phyloP scores from a whole-genome alignment of 2,329 filamentous ascomycete genomes.

The Exophiala oligosperma region DNA sequence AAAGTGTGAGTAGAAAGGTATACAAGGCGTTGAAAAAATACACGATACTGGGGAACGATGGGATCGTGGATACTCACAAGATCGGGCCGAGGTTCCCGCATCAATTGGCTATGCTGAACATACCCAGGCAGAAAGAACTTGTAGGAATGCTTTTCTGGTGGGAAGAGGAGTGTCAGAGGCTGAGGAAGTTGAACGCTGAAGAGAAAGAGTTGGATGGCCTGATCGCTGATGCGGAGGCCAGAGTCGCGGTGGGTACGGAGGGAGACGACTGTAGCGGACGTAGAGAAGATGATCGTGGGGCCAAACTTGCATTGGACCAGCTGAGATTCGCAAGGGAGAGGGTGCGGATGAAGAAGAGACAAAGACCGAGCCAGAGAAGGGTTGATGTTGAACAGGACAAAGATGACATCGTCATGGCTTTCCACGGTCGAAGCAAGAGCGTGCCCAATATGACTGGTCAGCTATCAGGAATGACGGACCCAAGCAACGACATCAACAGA shows the following conservation, averaged over 20 bases:
- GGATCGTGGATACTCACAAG: constrained; percentile 20
- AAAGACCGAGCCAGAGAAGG: constrained; percentile 21
- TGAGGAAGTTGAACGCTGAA: constrained; percentile 23
- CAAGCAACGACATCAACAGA: background rate
- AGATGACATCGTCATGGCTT: constrained; percentile 21
- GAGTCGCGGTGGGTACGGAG: too few relatives aligned
- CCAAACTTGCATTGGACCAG: constrained; percentile 17
- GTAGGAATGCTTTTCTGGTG: constrained; percentile 26
- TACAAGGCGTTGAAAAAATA: constrained; percentile 15
- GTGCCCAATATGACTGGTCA: constrained; percentile 6
- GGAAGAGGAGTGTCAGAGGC: constrained; percentile 26
- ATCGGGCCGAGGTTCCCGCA: constrained; percentile 22
- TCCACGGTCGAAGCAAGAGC: constrained; percentile 18
- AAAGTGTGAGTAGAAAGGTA: constrained; percentile 12
- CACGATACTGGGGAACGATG: constrained; percentile 12
- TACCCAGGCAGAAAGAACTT: constrained; percentile 18
- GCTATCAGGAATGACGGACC: background rate
- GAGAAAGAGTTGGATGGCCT: constrained; percentile 17
- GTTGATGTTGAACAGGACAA: constrained; percentile 20
- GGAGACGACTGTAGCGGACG: too few relatives aligned
- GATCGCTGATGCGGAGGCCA: constrained; percentile 6
- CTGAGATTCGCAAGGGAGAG: constrained; percentile 25
- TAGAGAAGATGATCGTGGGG: background rate
- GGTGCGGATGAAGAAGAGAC: constrained; percentile 25
- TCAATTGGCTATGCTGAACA: constrained; percentile 19